These are phyloP conservation scores for Zygnema cylindricum DNA, from an alignment of 139 green algal genomes.

Conservation along the genomic window DNA sequence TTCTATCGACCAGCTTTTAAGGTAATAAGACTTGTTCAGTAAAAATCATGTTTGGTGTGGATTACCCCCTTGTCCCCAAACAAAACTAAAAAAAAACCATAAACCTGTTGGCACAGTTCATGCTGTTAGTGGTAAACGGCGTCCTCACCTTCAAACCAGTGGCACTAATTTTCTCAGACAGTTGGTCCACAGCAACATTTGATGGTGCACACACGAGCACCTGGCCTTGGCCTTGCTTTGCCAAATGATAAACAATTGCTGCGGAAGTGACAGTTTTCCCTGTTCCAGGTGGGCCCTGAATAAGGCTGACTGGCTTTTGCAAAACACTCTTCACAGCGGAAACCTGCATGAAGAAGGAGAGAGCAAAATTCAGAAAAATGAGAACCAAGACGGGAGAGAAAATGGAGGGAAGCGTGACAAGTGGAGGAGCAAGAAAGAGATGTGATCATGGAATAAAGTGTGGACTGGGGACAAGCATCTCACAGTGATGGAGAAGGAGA, in stretches of 20 bases:
- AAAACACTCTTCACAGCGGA: slow-evolving; percentile 80
- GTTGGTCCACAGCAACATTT: slow-evolving; percentile 98
- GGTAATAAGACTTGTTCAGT: too few relatives aligned
- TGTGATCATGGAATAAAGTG: too few relatives aligned
- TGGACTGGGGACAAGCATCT: too few relatives aligned
- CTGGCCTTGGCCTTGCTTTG: slow-evolving; percentile 73
- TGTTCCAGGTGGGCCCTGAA: slow-evolving; percentile 91
- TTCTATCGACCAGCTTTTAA: too few relatives aligned
- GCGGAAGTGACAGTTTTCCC: slow-evolving; percentile 98
- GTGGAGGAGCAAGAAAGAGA: slow-evolving; percentile 4
- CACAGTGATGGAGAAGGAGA: too few relatives aligned
- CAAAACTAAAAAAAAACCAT: too few relatives aligned
- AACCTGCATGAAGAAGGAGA: neutral
- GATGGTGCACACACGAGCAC: slow-evolving; percentile 93
- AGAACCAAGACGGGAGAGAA: neutral
- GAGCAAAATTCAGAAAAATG: neutral
- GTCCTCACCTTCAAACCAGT: slow-evolving; percentile 79
- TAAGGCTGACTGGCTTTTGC: slow-evolving; percentile 83
- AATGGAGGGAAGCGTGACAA: neutral
- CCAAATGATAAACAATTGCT: slow-evolving; percentile 94
- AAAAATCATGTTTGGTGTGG: too few relatives aligned
- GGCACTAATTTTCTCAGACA: slow-evolving; percentile 88
- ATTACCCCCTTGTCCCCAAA: too few relatives aligned
- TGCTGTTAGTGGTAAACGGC: too few relatives aligned
- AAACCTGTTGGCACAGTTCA: too few relatives aligned